A percentile compares a stretch with the other conserved stretches of the same genome.
Conservation (phyloP, 2,329 filamentous ascomycete species). For the Xylaria sp. region DNA sequence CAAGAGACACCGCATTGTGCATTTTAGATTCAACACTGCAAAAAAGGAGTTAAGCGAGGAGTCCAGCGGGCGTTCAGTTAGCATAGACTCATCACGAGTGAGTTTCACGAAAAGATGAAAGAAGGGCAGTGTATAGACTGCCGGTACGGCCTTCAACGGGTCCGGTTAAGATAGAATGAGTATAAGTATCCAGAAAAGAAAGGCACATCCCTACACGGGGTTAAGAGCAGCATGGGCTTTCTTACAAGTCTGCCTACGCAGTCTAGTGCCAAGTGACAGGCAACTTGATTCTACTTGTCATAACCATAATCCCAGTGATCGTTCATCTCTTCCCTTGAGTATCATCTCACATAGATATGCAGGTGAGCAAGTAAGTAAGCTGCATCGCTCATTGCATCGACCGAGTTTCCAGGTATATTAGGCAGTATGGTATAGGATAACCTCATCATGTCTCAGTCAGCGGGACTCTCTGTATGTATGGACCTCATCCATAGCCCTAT, state of each 20-base stretch:
- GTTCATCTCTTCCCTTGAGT: neutral
- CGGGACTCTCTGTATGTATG: too few relatives aligned
- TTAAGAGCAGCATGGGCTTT: neutral
- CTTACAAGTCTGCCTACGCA: neutral
- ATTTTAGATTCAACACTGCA: constrained; percentile 19
- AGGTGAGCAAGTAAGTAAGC: neutral
- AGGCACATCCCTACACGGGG: neutral
- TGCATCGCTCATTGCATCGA: neutral
- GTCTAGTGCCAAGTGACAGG: neutral
- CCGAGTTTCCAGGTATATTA: constrained; percentile 3
- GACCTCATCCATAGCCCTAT: neutral
- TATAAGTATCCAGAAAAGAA: neutral
- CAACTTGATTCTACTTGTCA: neutral
- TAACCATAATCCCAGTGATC: neutral
- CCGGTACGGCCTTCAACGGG: constrained; percentile 21
- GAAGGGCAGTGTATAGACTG: neutral
- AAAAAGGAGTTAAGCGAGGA: neutral
- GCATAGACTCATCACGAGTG: neutral
- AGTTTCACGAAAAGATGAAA: neutral
- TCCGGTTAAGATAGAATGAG: neutral
- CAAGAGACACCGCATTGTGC: neutral
- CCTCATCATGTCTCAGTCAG: neutral
- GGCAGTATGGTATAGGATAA: constrained; percentile 11
- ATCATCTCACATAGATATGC: neutral
- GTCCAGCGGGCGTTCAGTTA: neutral